Evolutionary conservation across 1,139 yeast genomes (phyloP), one percentile per base, ranked within the genome.

Genomic region (Taphrina pruni): DNA sequence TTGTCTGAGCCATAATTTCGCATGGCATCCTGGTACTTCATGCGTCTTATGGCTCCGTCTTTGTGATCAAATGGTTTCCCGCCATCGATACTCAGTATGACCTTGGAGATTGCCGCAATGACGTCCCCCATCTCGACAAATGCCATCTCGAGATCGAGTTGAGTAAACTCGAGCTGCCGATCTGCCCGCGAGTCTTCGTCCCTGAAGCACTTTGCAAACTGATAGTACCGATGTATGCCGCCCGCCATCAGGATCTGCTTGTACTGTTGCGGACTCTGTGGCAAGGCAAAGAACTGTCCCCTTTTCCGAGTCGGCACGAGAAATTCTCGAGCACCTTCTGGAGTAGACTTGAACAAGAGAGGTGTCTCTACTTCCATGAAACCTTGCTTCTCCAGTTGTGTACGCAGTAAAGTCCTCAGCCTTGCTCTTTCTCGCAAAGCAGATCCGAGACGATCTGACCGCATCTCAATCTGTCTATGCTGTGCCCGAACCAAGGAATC

Each of bases 221-320:
- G 99, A 77, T 87, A 94, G 78, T 94, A 94, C 64, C 85, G 84
- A 67, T 89, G 84, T 60, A 95, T 86, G 0, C 99, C 99, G 52
- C 97, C 88, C 4, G 97, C 96, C 94, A 94, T 94, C 55, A 94
- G 80, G 50, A 94, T 82, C 78, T 94, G 99, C 76, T 95, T 94
- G 76, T 93, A 94, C 76, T 94, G 99, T 76, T 94, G 99, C 0
- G 99, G 99, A 35, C 97, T 90, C 78, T 94, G 99, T 0, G 98
- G 97, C 55, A 94, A 81, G 0, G 99, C 97, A 77, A 93, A 94
- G 77, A 90, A 90, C 56, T 72, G 74, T 2, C 83, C 80, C 12
- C 84, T 78, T 20, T 83, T 79, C 72, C 98, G 83, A 0, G 97
- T 91, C 0, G 99, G 99, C 0, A 94, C 98, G 68, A 95, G 79